Evolutionary conservation across 2,329 filamentous ascomycete genomes (phyloP), one percentile per base, ranked within the genome.

Genomic region (Pseudocercospora vitis): DNA sequence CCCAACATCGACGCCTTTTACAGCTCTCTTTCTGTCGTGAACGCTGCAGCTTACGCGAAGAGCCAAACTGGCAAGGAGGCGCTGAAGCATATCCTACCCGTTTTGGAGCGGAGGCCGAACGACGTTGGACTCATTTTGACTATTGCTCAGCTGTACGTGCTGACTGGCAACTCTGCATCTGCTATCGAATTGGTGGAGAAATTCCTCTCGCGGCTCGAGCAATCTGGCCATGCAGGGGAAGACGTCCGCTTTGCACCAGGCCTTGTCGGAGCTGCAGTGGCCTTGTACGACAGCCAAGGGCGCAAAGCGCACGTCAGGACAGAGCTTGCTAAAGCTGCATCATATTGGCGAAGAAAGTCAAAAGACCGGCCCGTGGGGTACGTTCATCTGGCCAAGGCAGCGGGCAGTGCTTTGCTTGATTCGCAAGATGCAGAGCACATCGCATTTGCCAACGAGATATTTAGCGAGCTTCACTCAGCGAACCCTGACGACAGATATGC

Each of bases 211-310:
- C 81, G 81, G 7, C 78, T 96, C 1, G 88, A 92, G 63, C 73
- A 82, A 44, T 83, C 82, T 2, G 77, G 71, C 4, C 74, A 78
- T 2, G 76, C 80, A 12, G 78, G 86, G 53, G 77, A 83, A 52
- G 84, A 91, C 62, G 82, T 87, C 21, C 86, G 91, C 8, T 94
- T 86, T 70, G 86, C 89, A 21, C 92, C 94, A 0, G 92, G 92
- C 2, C 77, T 99, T 1, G 81, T 97, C 23, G 90, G 89, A 0
- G 78, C 92, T 1, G 78, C 88, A 2, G 86, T 95, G 7, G 85
- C 88, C 2, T 78, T 99, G 0, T 94, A 96, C 72, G 83, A 83
- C 63, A 76, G 80, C 2, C 86, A 94, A 69, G 86, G 87, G 32
- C 87, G 91, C 29, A 86, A 86, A 60, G 75, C 79, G 19, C 84